phyloP scores from a whole-genome alignment of 345 rosid species.

The Gossypium thurberi region DNA sequence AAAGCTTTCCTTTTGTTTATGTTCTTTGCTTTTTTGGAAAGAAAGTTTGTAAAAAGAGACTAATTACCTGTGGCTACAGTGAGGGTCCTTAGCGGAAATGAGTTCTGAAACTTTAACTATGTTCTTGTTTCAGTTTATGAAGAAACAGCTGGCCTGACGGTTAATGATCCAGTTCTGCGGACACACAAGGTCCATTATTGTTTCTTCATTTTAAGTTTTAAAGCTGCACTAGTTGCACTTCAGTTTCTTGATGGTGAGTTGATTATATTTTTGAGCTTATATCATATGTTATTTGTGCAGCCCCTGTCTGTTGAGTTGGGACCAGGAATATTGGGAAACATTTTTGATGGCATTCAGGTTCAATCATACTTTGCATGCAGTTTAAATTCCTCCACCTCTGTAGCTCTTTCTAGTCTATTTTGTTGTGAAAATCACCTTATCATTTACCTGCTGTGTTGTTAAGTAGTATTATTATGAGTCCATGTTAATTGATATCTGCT shows the following conservation, averaged over 20 bases:
- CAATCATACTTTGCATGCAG: constrained; percentile 11
- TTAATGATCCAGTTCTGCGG: constrained; percentile 91
- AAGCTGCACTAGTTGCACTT: neutral
- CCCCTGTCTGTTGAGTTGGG: constrained; percentile 98
- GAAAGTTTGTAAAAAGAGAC: neutral
- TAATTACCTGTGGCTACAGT: neutral
- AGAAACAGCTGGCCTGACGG: constrained; percentile 92
- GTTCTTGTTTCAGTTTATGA: constrained; percentile 61
- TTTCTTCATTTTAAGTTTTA: neutral
- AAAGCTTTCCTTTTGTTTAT: neutral
- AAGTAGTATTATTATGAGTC: neutral
- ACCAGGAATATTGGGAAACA: constrained; percentile 97
- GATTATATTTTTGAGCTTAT: constrained; percentile 12
- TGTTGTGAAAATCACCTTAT: neutral
- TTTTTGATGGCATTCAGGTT: constrained; percentile 99
- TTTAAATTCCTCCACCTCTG: neutral
- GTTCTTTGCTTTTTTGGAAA: neutral
- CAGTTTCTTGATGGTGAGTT: neutral
- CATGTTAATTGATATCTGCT: neutral
- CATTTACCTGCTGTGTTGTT: neutral
- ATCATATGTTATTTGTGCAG: constrained; percentile 39
- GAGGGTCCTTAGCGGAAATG: neutral
- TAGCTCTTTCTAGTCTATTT: neutral
- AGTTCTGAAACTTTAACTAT: neutral
- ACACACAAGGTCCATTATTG: constrained; percentile 61